Conservation (phyloP, 176 grass and related monocot genomes). For the Rhynchospora breviuscula region DNA sequence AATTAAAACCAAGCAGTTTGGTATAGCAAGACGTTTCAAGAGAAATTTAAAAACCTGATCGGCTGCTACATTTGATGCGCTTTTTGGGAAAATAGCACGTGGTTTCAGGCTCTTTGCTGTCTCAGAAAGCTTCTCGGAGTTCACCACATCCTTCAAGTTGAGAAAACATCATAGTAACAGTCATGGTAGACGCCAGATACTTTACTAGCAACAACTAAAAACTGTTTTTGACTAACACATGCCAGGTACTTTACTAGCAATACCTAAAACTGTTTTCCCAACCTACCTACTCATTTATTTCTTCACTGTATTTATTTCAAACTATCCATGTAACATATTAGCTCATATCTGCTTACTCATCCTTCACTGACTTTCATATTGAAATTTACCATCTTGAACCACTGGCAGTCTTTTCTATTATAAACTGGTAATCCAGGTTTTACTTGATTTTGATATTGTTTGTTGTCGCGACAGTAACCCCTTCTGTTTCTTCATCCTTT, state of each 20-base stretch:
- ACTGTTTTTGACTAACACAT: too few relatives aligned
- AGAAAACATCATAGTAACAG: constrained; percentile 9
- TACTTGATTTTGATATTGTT: constrained; percentile 13
- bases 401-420: not conserved
- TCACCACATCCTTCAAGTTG: constrained; percentile 47
- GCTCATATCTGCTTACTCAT: not conserved
- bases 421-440: constrained; percentile 3
- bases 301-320: not conserved
- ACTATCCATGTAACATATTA: not conserved
- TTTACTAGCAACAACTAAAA: not conserved
- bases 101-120: constrained; percentile 55
- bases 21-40: constrained; percentile 17
- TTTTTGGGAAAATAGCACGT: constrained; percentile 55
- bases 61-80: constrained; percentile 41
- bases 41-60: constrained; percentile 44
- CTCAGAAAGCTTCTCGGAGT: constrained; percentile 45
- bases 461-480: not conserved
- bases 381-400: not conserved
- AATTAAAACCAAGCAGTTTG: not conserved
- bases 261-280: not conserved
- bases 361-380: not conserved
- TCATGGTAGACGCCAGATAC: not conserved
- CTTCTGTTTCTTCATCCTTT: constrained; percentile 7
- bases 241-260: not conserved
- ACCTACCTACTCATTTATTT: not conserved